Base-by-base conservation (phyloP, 306 rosid genomes). In the Oemleria cerasiformis region DNA sequence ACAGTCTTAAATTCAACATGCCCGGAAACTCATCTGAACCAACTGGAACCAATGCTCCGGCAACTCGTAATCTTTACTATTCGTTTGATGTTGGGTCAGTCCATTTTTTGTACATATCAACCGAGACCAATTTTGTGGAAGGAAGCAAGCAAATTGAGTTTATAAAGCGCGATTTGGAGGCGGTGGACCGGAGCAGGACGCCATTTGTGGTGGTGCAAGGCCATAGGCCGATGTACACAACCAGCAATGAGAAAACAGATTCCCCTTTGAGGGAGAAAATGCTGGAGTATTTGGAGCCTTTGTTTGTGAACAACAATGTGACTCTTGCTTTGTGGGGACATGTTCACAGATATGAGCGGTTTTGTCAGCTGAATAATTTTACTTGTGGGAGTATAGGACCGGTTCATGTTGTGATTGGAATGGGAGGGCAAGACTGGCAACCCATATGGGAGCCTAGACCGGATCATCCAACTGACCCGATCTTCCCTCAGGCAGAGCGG, bases 351-450 rank as follows among this genome's bases (percentile, higher is more conserved):
- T 91, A 94, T 4, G 96, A 94, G 86, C 87, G 96, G 75, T 91
- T 94, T 67, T 91, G 96, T 82, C 87, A 87, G 0, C 45, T 91
- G 80, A 88, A 77, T 68, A 94, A 91, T 87, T 91, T 44, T 78
- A 91, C 92, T 56, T 89, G 99, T 74, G 86, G 88, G 70, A 80
- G 76, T 43, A 67, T 50, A 39, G 83, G 82, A 23, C 96, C 99
- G 6, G 79, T 89, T 76, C 97, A 94, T 78, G 63, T 88, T n/a
- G 92, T 82, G 84, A 95, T 92, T 45, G 97, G 97, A 72, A 92
- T 92, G 97, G 97, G 72, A 16, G 87, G 90, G 23, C 87, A 92
- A 79, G 97, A 92, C 67, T 92, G 97, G 97, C 97, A 92, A 71
- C 87, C 96, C 23, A 84, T 80, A 21, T 92, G 97, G 96, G 73